These are phyloP conservation scores for Penicillium flavigenum DNA, from an alignment of 495 filamentous ascomycete species.

Conservation along the genomic window DNA sequence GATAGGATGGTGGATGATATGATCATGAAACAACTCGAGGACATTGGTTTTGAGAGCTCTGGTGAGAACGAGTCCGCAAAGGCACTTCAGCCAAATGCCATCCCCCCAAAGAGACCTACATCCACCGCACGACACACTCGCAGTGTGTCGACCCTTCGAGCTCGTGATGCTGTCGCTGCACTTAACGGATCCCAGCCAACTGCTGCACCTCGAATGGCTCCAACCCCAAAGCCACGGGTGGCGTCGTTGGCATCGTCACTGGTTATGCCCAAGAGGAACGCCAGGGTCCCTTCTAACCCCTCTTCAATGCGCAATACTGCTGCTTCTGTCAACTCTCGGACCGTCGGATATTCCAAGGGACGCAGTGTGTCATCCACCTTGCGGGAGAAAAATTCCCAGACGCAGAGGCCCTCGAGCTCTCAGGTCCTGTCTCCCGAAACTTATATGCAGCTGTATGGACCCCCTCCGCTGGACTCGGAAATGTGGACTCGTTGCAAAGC, in stretches of 20 bases:
- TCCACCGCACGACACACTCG: conserved; percentile 24
- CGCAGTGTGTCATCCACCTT: conserved; percentile 57
- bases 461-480: conserved; percentile 42
- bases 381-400: conserved; percentile 28
- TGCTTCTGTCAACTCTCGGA: conserved; percentile 65
- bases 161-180: conserved; percentile 56
- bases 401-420: conserved; percentile 20
- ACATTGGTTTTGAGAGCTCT: conserved; percentile 51
- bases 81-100: conserved; percentile 16
- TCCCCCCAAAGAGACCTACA: conserved; percentile 32
- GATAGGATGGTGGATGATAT: conserved; percentile 56
- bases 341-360: conserved; percentile 78
- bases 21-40: conserved; percentile 61
- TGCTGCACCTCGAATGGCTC: conserved; percentile 38
- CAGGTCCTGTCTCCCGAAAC: conserved; percentile 41
- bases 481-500: conserved; percentile 44
- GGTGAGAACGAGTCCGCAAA: conserved; percentile 31
- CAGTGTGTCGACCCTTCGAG: conserved; percentile 45
- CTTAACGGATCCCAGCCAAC: conserved; percentile 44
- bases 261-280: conserved; percentile 42
- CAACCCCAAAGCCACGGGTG: conserved; percentile 42
- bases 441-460: conserved; percentile 46
- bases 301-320: conserved; percentile 59
- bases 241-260: conserved; percentile 35
- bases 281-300: conserved; percentile 41